Evolutionary conservation across 2,329 filamentous ascomycete genomes (phyloP).

Genomic region (Coleophoma eucalyptorum): DNA sequence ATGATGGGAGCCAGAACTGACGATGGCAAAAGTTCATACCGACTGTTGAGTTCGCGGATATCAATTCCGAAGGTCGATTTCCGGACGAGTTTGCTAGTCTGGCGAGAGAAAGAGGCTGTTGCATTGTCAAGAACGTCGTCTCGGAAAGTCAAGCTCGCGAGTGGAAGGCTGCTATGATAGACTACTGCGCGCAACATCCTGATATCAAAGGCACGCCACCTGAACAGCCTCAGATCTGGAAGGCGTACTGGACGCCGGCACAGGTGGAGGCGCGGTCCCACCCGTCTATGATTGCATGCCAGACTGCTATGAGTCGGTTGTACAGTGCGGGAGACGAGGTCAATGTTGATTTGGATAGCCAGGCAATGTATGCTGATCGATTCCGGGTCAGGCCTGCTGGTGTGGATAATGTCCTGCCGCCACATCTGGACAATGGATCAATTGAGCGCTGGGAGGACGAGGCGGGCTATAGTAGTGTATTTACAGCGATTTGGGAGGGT

Average conservation of each 20-base stretch:
- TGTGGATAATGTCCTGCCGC: constrained; percentile 57
- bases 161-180: constrained; percentile 59
- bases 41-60: neutral
- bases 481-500: constrained; percentile 67
- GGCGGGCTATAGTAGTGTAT: constrained; percentile 63
- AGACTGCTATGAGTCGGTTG: constrained; percentile 52
- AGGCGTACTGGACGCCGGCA: constrained; percentile 67
- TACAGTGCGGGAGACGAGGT: constrained; percentile 39
- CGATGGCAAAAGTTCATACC: neutral
- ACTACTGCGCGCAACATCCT: constrained; percentile 60
- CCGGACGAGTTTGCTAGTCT: neutral
- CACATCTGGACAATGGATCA: constrained; percentile 68
- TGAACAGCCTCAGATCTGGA: constrained; percentile 63
- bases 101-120: neutral
- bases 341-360: constrained; percentile 70
- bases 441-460: constrained; percentile 68
- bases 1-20: too few relatives aligned
- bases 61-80: neutral
- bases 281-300: constrained; percentile 54
- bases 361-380: constrained; percentile 46
- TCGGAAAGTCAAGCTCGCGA: constrained; percentile 55
- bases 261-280: constrained; percentile 63
- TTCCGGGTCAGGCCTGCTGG: neutral
- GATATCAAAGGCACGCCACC: constrained; percentile 58
- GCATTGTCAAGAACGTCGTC: constrained; percentile 59